These are phyloP conservation scores for Chlorella variabilis DNA, from an alignment of 163 green algal genomes.

Conservation along the genomic window DNA sequence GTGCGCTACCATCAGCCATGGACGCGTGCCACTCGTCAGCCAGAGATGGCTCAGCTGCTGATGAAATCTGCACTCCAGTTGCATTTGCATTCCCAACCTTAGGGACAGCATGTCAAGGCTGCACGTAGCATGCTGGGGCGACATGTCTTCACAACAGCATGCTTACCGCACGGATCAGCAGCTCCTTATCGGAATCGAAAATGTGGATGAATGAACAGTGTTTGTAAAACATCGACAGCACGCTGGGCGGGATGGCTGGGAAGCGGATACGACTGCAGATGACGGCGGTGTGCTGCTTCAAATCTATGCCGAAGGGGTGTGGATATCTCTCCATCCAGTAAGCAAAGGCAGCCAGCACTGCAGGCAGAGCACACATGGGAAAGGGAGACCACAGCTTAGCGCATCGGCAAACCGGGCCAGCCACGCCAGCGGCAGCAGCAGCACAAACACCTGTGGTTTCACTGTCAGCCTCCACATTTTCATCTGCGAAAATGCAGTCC, in stretches of 20 bases:
- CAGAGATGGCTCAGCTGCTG: too few relatives aligned
- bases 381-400: too few relatives aligned
- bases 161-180: slow-evolving; percentile 2
- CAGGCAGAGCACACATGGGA: too few relatives aligned
- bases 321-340: not conserved
- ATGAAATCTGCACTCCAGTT: too few relatives aligned
- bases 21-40: too few relatives aligned
- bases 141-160: too few relatives aligned
- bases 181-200: not conserved
- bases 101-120: too few relatives aligned
- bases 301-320: too few relatives aligned
- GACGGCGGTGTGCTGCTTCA: not conserved
- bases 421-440: not conserved
- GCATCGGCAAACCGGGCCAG: too few relatives aligned
- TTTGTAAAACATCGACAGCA: not conserved
- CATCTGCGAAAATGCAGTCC: slow-evolving; percentile 5
- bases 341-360: slow-evolving; percentile 11
- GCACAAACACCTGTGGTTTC: not conserved
- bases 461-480: not conserved
- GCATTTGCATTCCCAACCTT: too few relatives aligned
- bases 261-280: not conserved
- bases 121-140: too few relatives aligned
- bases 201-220: not conserved
- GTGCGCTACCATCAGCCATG: too few relatives aligned
- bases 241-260: not conserved